These are phyloP conservation scores for Suillus plorans DNA, from an alignment of 768 basidiomycete genomes.

Conservation along the genomic window DNA sequence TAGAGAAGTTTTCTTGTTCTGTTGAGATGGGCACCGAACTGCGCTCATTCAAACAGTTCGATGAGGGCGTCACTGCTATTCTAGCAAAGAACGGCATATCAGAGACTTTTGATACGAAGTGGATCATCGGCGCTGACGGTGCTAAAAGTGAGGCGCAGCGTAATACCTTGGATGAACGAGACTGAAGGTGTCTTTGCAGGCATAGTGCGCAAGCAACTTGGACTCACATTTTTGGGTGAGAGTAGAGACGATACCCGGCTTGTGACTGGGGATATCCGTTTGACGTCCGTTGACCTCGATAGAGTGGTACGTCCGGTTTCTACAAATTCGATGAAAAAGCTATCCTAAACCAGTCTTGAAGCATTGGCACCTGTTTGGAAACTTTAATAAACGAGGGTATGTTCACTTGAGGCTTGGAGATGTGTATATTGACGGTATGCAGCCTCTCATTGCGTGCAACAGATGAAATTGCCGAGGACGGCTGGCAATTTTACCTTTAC, in stretches of 20 bases:
- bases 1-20: slow-evolving; percentile 22
- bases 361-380: slow-evolving; percentile 52
- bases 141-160: slow-evolving; percentile 11
- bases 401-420: background rate
- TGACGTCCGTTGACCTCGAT: slow-evolving; percentile 36
- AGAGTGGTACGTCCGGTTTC: slow-evolving; percentile 29
- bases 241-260: slow-evolving; percentile 26
- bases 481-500: slow-evolving; percentile 31
- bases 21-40: slow-evolving; percentile 40
- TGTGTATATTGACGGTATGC: background rate
- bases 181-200: background rate
- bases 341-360: slow-evolving; percentile 13
- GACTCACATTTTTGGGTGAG: slow-evolving; percentile 25
- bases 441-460: slow-evolving; percentile 37
- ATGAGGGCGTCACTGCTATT: slow-evolving; percentile 28
- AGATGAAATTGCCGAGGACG: slow-evolving; percentile 23
- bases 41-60: slow-evolving; percentile 30
- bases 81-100: slow-evolving; percentile 1
- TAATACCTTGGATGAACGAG: background rate
- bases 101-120: slow-evolving; percentile 7
- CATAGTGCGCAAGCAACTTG: slow-evolving; percentile 11
- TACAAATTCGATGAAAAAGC: background rate
- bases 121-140: slow-evolving; percentile 18
- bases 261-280: slow-evolving; percentile 35
- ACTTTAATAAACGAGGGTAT: slow-evolving; percentile 10